Conservation (phyloP, 163 green algal genomes). For the Trebouxiophyceae sp. region DNA sequence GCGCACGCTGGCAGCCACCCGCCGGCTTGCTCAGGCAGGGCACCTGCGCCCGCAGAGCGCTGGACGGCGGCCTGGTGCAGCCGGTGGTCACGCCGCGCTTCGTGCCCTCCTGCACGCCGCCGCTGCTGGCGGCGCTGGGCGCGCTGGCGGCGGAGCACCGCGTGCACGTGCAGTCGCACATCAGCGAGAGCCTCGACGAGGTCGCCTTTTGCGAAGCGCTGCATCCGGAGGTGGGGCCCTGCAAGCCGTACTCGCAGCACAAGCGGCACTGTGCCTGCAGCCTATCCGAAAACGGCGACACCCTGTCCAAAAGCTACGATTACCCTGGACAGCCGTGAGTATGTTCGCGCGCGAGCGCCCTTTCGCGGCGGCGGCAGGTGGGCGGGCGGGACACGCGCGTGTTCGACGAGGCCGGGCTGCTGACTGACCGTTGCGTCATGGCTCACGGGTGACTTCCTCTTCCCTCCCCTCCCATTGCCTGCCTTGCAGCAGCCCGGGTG, state of each 20-base stretch:
- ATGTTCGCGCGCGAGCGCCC: too few species aligned
- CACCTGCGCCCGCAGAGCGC: too few species aligned
- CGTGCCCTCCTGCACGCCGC: slow-evolving; percentile 56
- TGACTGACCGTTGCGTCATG: slow-evolving; percentile 43
- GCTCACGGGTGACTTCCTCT: slow-evolving; percentile 50
- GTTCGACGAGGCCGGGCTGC: slow-evolving; percentile 40
- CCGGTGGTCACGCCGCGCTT: slow-evolving; percentile 63
- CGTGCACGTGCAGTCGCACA: slow-evolving; percentile 55
- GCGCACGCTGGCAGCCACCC: too few species aligned
- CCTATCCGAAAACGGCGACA: too few species aligned
- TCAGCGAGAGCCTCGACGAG: slow-evolving; percentile 51
- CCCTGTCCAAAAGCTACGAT: too few species aligned
- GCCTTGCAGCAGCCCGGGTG: too few species aligned
- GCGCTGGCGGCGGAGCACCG: slow-evolving; percentile 32
- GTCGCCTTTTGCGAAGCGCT: slow-evolving; percentile 33
- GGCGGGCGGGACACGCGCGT: slow-evolving; percentile 27
- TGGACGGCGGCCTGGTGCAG: slow-evolving; percentile 34
- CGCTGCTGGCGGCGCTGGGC: slow-evolving; percentile 51
- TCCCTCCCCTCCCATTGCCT: too few species aligned
- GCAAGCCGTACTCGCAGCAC: too few species aligned
- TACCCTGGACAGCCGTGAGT: too few species aligned
- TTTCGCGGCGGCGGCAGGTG: not conserved
- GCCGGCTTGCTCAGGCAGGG: too few species aligned
- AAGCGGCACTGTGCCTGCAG: too few species aligned
- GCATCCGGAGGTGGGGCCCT: slow-evolving; percentile 34